These are phyloP conservation scores for Bretschneidera sinensis DNA, from an alignment of 345 rosid genomes.

Conservation along the genomic window DNA sequence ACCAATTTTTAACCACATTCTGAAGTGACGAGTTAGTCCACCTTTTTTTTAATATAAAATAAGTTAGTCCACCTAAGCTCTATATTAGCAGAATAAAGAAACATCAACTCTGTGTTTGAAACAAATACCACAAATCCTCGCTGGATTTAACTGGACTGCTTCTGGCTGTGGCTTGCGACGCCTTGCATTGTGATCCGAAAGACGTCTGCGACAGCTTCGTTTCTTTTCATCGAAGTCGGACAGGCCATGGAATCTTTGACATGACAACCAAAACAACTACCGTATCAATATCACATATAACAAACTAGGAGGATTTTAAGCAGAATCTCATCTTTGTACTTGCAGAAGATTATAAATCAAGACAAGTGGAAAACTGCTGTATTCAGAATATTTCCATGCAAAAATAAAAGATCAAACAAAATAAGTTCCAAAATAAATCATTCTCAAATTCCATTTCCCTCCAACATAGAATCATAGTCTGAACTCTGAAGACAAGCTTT, in stretches of 20 bases:
- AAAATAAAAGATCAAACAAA: conserved; percentile 5
- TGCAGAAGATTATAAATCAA: background rate
- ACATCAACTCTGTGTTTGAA: conserved; percentile 8
- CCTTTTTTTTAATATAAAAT: too few species aligned
- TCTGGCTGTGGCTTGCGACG: conserved; percentile 85
- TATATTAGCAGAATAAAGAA: background rate
- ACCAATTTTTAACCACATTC: too few species aligned
- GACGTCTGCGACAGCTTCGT: conserved; percentile 88
- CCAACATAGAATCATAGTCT: background rate
- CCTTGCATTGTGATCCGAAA: conserved; percentile 94
- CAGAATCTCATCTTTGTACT: too few species aligned
- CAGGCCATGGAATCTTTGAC: conserved; percentile 73
- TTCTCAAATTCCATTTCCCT: conserved; percentile 5
- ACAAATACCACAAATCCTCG: conserved; percentile 54
- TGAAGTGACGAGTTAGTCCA: too few species aligned
- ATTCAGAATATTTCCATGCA: background rate
- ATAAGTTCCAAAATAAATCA: background rate
- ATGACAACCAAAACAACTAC: conserved; percentile 11
- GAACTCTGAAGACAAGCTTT: conserved; percentile 5
- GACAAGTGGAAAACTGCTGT: background rate
- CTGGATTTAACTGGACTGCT: conserved; percentile 39
- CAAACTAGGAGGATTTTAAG: background rate
- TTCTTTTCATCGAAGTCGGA: conserved; percentile 91
- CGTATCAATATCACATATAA: conserved; percentile 3
- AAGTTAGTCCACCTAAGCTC: too few species aligned